Base-by-base conservation (phyloP, 495 filamentous ascomycete species). In the Pseudevernia furfuracea region DNA sequence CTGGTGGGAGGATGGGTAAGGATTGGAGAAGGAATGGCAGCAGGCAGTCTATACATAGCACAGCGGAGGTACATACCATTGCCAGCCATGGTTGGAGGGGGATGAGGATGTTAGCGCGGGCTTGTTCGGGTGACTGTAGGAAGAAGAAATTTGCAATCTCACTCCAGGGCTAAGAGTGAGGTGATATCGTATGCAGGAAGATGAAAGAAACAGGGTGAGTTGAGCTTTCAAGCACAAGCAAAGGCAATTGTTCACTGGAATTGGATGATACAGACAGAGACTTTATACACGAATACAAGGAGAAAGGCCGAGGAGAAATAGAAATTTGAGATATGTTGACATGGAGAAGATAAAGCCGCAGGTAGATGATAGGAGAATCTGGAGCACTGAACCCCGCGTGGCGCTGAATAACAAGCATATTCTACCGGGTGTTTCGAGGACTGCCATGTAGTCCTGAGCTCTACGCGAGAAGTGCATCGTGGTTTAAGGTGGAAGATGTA, bases 31-130 rank as follows among this genome's bases (percentile, higher is more conserved):
- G 56, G 67, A 43, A 62, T 23, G 43, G 48, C 41, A 11, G 52
- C 23, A 41, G 62, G 62, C 34, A 63, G 11, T 59, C 48, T 65
- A 53, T 43, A 58, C 10, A 61, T 25, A 34, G 58, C 23, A 2
- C 21, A 39, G 41, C 62, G 46, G 41, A 65, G 49, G 30, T 37
- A 62, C 66, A 65, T 68, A 68, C 66, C 59, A 55, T 41, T 43
- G 37, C 30, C 36, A 58, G 66, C 39, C 66, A 68, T 68, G 59
- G 37, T 55, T 57, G 55, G 48, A 4, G 28, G 3, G 15, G 30
- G 17, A 21, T 39, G 36, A 41, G 25, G 9, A 56, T 56, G 25
- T 55, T 15, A 11, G 17, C 1, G 36, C 38, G n/a, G 38, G 15
- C 6, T 55, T 56, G 2, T 39, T 39, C 37, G 37, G 37, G 12